Percentiles rank a stretch among this genome's conserved stretches.
These are phyloP conservation scores for Yamadazyma triangularis DNA, from an alignment of 1,139 yeast genomes.

Conservation along the genomic window DNA sequence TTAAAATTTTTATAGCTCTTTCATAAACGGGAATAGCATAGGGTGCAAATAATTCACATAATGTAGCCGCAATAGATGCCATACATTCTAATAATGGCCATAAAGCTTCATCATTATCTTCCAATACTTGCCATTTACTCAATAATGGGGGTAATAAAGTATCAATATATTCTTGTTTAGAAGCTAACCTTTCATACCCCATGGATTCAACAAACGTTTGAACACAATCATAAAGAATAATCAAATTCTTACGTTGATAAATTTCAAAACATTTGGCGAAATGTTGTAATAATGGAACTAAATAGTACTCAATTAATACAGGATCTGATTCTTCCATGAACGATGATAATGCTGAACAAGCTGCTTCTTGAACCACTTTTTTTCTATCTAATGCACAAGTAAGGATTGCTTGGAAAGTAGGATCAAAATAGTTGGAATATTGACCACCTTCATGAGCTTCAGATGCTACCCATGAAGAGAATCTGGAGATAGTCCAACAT, in stretches of 20 bases:
- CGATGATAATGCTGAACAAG: constrained; percentile 80
- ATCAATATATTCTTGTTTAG: constrained; percentile 54
- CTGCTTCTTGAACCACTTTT: constrained; percentile 92
- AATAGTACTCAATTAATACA: constrained; percentile 49
- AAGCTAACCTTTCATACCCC: constrained; percentile 50
- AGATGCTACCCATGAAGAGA: constrained; percentile 72
- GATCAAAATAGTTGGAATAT: constrained; percentile 65
- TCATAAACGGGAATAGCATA: constrained; percentile 87
- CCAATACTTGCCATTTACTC: constrained; percentile 67
- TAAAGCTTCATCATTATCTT: constrained; percentile 75
- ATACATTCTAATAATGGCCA: constrained; percentile 94
- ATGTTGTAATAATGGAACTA: constrained; percentile 57
- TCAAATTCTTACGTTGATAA: constrained; percentile 79
- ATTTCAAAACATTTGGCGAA: constrained; percentile 68
- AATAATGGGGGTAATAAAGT: constrained; percentile 76
- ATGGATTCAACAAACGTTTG: constrained; percentile 83
- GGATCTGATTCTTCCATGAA: constrained; percentile 75
- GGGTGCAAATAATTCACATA: constrained; percentile 82
- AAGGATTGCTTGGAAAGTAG: constrained; percentile 74
- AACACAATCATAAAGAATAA: constrained; percentile 85
- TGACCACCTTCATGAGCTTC: constrained; percentile 60
- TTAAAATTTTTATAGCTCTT: constrained; percentile 68
- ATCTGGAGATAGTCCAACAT: constrained; percentile 93
- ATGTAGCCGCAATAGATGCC: constrained; percentile 84
- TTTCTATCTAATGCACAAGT: constrained; percentile 73